Evolutionary conservation across 805 yeast genomes (phyloP), one percentile per base, ranked within the genome.

Genomic region (Candida koratica): DNA sequence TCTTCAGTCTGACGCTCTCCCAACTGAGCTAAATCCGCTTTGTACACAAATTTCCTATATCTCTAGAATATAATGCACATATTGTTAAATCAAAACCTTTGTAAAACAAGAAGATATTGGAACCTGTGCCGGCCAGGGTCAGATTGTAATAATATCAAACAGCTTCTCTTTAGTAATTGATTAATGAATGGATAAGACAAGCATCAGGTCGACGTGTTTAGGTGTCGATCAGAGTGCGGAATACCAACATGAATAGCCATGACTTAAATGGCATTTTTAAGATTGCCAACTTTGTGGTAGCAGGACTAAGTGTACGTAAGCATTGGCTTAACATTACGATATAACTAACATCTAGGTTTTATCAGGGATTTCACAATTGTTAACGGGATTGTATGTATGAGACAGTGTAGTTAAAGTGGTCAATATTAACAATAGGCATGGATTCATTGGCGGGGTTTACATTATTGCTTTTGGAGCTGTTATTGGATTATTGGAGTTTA

Each of bases 371-470:
- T 64, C 74, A 13, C 79, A 75, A 56, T 48, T 75, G 29, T 67
- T 73, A 32, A 62, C 67, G 46, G 75, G 77, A 47, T 39, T 70
- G 74, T 68, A 55, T 34, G 74, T 65, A 36, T 28, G 7, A 8
- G 7, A 10, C 7, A 7, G 7, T 20, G 23, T 8, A 20, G 23
- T 20, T 20, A 8, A 20, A 20, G 9, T 20, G 10, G 10, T 20
- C 10, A 10, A 29, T 29, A 29, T 25, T 29, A 29, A 29, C 32
- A 29, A 26, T 16, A 44, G 48, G 9, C 60, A 37, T 15, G 34
- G 32, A 22, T 79, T 81, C 51, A 53, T 81, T 22, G 61, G 76
- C 32, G 84, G 84, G 1, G 29, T 81, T n/a, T 79, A 70, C 51
- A 62, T 81, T 14, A 60, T 79, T 18, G 63, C 64, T 4, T 61